Evolutionary conservation across 2,329 filamentous ascomycete genomes (phyloP).

Genomic region (Phyllosticta capitalensis): DNA sequence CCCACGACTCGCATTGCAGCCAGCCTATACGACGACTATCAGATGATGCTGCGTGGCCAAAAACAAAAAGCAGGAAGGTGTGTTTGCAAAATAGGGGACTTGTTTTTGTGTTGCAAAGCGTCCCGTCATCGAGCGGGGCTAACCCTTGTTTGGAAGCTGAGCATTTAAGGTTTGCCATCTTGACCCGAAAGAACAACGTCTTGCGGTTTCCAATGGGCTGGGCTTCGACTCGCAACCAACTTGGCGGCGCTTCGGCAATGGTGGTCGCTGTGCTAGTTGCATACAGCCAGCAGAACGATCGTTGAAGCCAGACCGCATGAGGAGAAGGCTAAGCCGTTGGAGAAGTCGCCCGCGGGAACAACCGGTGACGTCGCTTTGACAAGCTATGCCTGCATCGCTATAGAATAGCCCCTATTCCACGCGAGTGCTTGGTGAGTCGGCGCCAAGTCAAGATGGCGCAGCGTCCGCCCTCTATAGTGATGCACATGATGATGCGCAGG

Average conservation of each 20-base stretch:
- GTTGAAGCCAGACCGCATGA: not conserved
- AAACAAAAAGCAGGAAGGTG: not conserved
- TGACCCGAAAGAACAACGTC: not conserved
- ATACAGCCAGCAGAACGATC: not conserved
- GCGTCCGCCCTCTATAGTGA: not conserved
- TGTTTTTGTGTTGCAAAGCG: not conserved
- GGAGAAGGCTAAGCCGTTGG: not conserved
- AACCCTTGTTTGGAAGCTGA: not conserved
- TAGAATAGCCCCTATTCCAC: not conserved
- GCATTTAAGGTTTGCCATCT: not conserved
- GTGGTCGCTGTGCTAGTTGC: not conserved
- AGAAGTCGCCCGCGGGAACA: not conserved
- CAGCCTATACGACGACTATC: not conserved
- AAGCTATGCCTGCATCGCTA: not conserved
- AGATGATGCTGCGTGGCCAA: not conserved
- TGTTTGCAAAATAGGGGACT: not conserved
- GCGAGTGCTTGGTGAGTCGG: not conserved
- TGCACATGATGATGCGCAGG: not conserved
- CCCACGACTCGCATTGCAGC: not conserved
- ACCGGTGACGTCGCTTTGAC: not conserved
- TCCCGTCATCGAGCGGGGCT: not conserved
- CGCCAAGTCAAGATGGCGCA: not conserved
- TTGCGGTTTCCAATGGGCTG: not conserved
- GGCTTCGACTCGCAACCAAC: not conserved
- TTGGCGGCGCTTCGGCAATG: not conserved